Conservation (phyloP, 75 land plant species). For the Ceratopteris richardii region DNA sequence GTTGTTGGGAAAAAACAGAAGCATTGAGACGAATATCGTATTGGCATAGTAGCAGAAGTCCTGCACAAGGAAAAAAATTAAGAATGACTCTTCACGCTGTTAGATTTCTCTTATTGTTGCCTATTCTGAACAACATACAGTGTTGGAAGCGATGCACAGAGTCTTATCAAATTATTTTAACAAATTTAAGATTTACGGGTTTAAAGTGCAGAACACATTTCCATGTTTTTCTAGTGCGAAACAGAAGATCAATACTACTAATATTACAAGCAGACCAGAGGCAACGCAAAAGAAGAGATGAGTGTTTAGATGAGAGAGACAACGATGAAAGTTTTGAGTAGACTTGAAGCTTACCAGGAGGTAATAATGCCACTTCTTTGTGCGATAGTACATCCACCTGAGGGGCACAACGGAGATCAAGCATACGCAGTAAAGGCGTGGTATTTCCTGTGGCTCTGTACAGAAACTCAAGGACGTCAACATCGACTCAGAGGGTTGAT, state of each 20-base stretch:
- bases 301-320: neutral
- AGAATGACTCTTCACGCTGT: too few relatives aligned
- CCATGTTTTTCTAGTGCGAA: too few relatives aligned
- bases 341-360: slow-evolving; percentile 44
- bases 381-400: slow-evolving; percentile 94
- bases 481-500: neutral
- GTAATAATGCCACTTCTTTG: slow-evolving; percentile 98
- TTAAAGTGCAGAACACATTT: too few relatives aligned
- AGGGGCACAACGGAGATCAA: slow-evolving; percentile 82
- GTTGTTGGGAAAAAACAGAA: slow-evolving; percentile 66
- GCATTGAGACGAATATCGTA: slow-evolving; percentile 64
- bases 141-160: too few relatives aligned
- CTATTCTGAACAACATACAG: too few relatives aligned
- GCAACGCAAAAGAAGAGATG: too few relatives aligned
- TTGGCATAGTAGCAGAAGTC: slow-evolving; percentile 99
- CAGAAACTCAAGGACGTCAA: neutral
- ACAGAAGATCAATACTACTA: too few relatives aligned
- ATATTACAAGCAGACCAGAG: too few relatives aligned
- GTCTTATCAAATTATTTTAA: neutral
- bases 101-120: too few relatives aligned
- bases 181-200: neutral
- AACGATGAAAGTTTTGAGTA: neutral
- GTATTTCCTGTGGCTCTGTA: slow-evolving; percentile 90
- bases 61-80: slow-evolving; percentile 24
- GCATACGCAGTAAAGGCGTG: slow-evolving; percentile 73